Base-by-base conservation (phyloP, 768 basidiomycete species). In the Lactarius indigo region DNA sequence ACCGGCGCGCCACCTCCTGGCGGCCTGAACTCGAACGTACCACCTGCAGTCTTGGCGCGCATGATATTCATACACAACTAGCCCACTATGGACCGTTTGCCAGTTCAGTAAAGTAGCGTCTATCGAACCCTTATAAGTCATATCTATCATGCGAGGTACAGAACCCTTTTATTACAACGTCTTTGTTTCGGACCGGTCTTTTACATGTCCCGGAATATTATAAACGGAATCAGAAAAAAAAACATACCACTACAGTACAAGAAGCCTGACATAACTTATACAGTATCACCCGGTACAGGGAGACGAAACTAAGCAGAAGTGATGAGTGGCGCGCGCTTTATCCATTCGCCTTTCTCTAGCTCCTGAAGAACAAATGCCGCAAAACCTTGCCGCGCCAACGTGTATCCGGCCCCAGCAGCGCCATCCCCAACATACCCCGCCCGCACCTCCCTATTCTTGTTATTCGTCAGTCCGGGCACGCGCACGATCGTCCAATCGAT, bases 371-470 rank as follows among this genome's bases (percentile, higher is more conserved):
- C 80, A 70, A 90, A 91, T 1, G 78, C 76, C 5, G 86, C 89
- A 66, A 86, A 89, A 0, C 83, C 88, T 10, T 76, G 76, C 67
- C 88, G 80, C 1, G 88, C 74, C 44, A 91, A 73, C n/a, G 73
- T 77, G 5, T 77, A 77, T 26, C 12, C 23, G 7, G 20, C 9
- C 26, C 80, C 82, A 9, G 80, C 82, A 69, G 79, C 81, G 18
- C 82, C 83, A 69, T 91, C 90, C 3, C 90, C 90, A 6, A 88
- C 76, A 71, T 90, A 89, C 3, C 90, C 90, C 33, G 82, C 86
- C 3, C 84, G 73, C 37, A 85, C 78, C 0, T 78, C 78, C 68
- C 76, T 83, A 17, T 77, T 78, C 30, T 79, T 72, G 5, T 79
- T 76, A 67, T 84, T 80, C 52, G 80, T 86, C 71, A 92, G 73